Evolutionary conservation across 2,329 filamentous ascomycete genomes (phyloP).

Genomic region (Colletotrichum sp.): DNA sequence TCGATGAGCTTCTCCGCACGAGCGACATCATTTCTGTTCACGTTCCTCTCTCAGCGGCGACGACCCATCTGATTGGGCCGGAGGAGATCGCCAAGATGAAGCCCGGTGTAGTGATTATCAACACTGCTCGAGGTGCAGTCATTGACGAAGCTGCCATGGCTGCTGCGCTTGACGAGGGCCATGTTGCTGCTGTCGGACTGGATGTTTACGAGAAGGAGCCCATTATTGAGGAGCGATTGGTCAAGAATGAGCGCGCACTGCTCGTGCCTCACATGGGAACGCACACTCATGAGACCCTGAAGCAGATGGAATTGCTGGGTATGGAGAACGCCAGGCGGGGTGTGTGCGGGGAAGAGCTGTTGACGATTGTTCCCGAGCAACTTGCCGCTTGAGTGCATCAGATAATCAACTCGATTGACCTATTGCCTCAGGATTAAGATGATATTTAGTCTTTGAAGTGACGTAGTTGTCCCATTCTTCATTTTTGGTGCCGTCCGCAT

Average conservation of each 20-base stretch:
- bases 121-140: conserved; percentile 61
- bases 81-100: conserved; percentile 58
- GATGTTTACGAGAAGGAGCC: conserved; percentile 67
- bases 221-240: conserved; percentile 62
- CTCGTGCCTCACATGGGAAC: conserved; percentile 74
- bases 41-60: conserved; percentile 54
- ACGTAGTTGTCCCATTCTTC: background rate
- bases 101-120: conserved; percentile 60
- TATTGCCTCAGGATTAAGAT: background rate
- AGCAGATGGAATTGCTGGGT: conserved; percentile 31
- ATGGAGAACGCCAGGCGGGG: conserved; percentile 31
- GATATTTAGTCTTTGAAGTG: background rate
- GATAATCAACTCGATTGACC: background rate
- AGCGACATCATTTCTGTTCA: conserved; percentile 62
- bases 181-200: conserved; percentile 58
- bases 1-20: conserved; percentile 56
- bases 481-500: background rate
- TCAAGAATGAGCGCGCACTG: conserved; percentile 64
- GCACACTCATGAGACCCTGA: conserved; percentile 59
- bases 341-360: conserved; percentile 15
- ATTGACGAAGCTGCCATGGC: conserved; percentile 62
- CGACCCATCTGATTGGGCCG: conserved; percentile 56
- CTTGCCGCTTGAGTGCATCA: background rate
- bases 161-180: conserved; percentile 55
- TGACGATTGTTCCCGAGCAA: conserved; percentile 21